Evolutionary conservation across 1,139 yeast species (phyloP).

Genomic region (Magnusiomyces paraingens): DNA sequence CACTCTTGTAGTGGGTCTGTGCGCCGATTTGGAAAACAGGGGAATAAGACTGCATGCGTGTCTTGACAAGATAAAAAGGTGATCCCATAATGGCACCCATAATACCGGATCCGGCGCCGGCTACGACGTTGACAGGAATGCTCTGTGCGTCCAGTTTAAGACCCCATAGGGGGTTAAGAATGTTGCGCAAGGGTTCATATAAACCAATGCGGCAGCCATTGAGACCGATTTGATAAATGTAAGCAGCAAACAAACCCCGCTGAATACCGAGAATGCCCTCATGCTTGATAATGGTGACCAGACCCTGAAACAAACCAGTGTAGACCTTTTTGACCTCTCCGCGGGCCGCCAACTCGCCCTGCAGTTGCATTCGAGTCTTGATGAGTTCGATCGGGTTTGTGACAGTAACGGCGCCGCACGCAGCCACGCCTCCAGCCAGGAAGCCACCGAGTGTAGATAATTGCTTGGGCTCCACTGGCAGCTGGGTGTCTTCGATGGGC

Average conservation of each 20-base stretch:
- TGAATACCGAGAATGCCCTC: constrained; percentile 89
- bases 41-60: constrained; percentile 92
- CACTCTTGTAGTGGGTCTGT: constrained; percentile 76
- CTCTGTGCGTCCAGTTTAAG: constrained; percentile 46
- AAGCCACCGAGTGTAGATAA: constrained; percentile 25
- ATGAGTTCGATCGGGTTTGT: constrained; percentile 94
- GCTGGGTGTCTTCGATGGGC: too few relatives aligned
- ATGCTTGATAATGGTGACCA: constrained; percentile 60
- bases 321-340: constrained; percentile 52
- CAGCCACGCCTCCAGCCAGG: constrained; percentile 90
- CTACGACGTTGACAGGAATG: constrained; percentile 54
- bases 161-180: constrained; percentile 49
- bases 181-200: constrained; percentile 77
- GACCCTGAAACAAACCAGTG: constrained; percentile 81
- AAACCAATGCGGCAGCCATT: constrained; percentile 93
- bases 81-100: constrained; percentile 89
- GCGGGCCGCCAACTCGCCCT: constrained; percentile 71
- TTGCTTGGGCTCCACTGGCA: background rate
- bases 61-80: constrained; percentile 85
- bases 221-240: constrained; percentile 78
- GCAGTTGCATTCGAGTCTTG: constrained; percentile 92
- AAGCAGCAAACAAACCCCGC: constrained; percentile 60
- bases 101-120: constrained; percentile 82
- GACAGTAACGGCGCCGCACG: constrained; percentile 95
- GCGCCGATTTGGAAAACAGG: constrained; percentile 68